Percentiles rank a stretch among this genome's conserved stretches.
phyloP scores from a whole-genome alignment of 2,329 filamentous ascomycete genomes.

The Fusarium gaditjirri region DNA sequence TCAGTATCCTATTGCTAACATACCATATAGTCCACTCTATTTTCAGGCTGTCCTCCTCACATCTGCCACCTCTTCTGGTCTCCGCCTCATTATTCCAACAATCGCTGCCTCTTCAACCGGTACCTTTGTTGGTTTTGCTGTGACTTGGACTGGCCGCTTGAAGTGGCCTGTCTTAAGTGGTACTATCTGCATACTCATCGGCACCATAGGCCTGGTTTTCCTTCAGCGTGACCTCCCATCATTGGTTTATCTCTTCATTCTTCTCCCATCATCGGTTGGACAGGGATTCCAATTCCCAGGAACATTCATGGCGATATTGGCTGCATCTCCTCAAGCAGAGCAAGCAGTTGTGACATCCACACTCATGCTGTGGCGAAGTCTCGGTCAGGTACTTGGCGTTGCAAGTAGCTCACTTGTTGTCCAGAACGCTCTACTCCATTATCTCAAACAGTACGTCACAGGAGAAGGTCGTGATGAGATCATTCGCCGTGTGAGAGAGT shows the following conservation, averaged over 20 bases:
- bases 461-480: slow-evolving; percentile 67
- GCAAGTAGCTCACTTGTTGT: slow-evolving; percentile 76
- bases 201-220: slow-evolving; percentile 59
- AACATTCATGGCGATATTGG: slow-evolving; percentile 71
- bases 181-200: slow-evolving; percentile 58
- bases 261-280: slow-evolving; percentile 67
- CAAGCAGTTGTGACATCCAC: slow-evolving; percentile 78
- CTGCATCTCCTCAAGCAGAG: slow-evolving; percentile 66
- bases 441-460: slow-evolving; percentile 67
- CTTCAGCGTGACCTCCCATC: slow-evolving; percentile 63
- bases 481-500: slow-evolving; percentile 62
- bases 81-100: slow-evolving; percentile 74
- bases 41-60: slow-evolving; percentile 80
- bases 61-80: slow-evolving; percentile 75
- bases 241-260: slow-evolving; percentile 64
- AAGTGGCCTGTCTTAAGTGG: slow-evolving; percentile 69
- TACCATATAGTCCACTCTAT: slow-evolving; percentile 69
- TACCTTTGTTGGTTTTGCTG: slow-evolving; percentile 69
- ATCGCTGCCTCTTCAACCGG: slow-evolving; percentile 65
- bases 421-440: slow-evolving; percentile 74
- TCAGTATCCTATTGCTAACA: neutral
- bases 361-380: slow-evolving; percentile 75
- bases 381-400: slow-evolving; percentile 80
- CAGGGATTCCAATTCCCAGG: slow-evolving; percentile 73
- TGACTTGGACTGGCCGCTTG: slow-evolving; percentile 67